Percentiles rank a stretch among this genome's conserved stretches.
These are phyloP conservation scores for Metschnikowia baotianmanensis DNA, from an alignment of 805 yeast species.

Conservation along the genomic window DNA sequence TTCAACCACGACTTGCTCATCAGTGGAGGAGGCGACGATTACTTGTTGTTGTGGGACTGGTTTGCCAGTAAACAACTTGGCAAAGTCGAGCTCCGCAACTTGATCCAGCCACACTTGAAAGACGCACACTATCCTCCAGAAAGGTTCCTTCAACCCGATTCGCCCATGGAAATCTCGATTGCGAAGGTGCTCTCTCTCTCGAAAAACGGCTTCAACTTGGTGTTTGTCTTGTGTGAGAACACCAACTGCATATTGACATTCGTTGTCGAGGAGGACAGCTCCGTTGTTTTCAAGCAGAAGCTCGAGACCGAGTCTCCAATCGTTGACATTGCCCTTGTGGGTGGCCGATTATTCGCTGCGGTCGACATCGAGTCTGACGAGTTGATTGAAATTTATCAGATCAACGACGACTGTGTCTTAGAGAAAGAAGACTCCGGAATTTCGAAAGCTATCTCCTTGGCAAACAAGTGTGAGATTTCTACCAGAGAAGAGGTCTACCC, in stretches of 20 bases:
- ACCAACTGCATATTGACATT: constrained; percentile 45
- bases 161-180: constrained; percentile 53
- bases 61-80: constrained; percentile 42
- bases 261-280: constrained; percentile 23
- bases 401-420: constrained; percentile 22
- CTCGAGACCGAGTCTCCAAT: constrained; percentile 25
- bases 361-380: constrained; percentile 28
- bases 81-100: constrained; percentile 47
- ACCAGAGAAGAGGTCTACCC: constrained; percentile 43
- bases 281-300: constrained; percentile 30
- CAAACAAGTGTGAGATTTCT: constrained; percentile 33
- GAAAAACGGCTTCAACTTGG: constrained; percentile 22
- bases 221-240: constrained; percentile 52
- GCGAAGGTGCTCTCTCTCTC: constrained; percentile 39
- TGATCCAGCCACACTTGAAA: constrained; percentile 41
- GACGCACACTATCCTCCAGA: constrained; percentile 63
- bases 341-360: constrained; percentile 25
- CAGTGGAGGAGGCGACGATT: constrained; percentile 91
- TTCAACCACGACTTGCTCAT: constrained; percentile 53
- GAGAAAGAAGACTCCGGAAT: constrained; percentile 17
- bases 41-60: constrained; percentile 80
- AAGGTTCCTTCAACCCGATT: constrained; percentile 54
- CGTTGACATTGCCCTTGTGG: constrained; percentile 28
- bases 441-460: constrained; percentile 22
- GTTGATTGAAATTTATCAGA: constrained; percentile 26